Evolutionary conservation across 805 yeast genomes (phyloP).

Genomic region (Candida chilensis): DNA sequence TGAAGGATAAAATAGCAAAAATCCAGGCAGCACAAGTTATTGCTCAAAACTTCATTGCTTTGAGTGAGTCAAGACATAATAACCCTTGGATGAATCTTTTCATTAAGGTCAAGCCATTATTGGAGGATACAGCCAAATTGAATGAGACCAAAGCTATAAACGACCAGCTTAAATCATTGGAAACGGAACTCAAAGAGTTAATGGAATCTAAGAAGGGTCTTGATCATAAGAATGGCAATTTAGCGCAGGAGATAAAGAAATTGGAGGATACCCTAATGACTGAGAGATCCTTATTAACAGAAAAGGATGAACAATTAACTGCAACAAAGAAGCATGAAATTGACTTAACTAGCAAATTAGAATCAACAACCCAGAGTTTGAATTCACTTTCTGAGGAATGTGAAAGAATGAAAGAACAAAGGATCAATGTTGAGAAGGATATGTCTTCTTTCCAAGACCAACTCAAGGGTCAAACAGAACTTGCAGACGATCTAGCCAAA

Average conservation of each 20-base stretch:
- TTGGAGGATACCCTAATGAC: slow-evolving; percentile 20
- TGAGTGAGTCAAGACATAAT: slow-evolving; percentile 29
- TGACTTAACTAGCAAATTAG: too few species aligned
- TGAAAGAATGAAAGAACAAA: slow-evolving; percentile 7
- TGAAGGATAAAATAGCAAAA: slow-evolving; percentile 41
- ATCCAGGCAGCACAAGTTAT: slow-evolving; percentile 66
- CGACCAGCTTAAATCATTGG: slow-evolving; percentile 45
- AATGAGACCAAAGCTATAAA: slow-evolving; percentile 48
- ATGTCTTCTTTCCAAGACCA: not conserved
- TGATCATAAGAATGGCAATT: slow-evolving; percentile 13
- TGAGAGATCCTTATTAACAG: slow-evolving; percentile 32
- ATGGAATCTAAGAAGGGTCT: slow-evolving; percentile 16
- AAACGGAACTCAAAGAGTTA: slow-evolving; percentile 29
- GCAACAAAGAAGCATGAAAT: slow-evolving; percentile 30
- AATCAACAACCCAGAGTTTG: too few species aligned
- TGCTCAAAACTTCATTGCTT: slow-evolving; percentile 47
- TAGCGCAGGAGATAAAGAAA: slow-evolving; percentile 11
- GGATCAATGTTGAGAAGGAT: not conserved
- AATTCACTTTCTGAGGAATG: slow-evolving; percentile 2
- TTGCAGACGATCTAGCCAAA: not conserved
- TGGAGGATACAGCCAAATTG: slow-evolving; percentile 54
- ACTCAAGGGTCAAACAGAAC: not conserved
- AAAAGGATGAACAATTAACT: slow-evolving; percentile 36
- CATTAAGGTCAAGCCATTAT: slow-evolving; percentile 63
- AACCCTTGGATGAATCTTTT: slow-evolving; percentile 80